Evolutionary conservation across 192 early-diverging fungal species (phyloP).

Genomic region (Glomus cerebriforme): DNA sequence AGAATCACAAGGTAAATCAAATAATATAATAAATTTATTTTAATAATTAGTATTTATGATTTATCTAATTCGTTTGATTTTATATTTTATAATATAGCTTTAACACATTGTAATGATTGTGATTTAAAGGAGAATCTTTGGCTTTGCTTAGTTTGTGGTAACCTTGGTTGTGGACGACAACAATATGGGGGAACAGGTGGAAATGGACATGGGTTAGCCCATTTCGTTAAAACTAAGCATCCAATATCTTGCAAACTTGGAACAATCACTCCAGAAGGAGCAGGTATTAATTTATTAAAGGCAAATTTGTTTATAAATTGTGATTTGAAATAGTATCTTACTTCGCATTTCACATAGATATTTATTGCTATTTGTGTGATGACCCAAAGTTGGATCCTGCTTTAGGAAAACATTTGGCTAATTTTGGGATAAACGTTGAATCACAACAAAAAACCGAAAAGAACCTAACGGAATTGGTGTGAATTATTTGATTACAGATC

Average conservation of each 20-base stretch:
- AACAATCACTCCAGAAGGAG: constrained; percentile 97
- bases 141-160: constrained; percentile 93
- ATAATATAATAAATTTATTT: background rate
- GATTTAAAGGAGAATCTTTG: constrained; percentile 92
- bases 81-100: constrained; percentile 31
- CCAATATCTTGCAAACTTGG: constrained; percentile 88
- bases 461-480: constrained; percentile 84
- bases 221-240: constrained; percentile 83
- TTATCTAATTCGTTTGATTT: constrained; percentile 26
- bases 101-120: constrained; percentile 79
- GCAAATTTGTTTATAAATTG: background rate
- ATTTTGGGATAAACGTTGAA: constrained; percentile 88
- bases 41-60: constrained; percentile 1
- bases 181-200: constrained; percentile 93
- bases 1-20: constrained; percentile 42
- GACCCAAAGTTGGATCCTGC: constrained; percentile 79
- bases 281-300: constrained; percentile 53
- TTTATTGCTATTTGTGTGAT: constrained; percentile 85
- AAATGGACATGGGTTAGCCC: constrained; percentile 88
- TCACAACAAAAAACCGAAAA: constrained; percentile 90
- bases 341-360: constrained; percentile 49
- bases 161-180: constrained; percentile 89
- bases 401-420: constrained; percentile 76
- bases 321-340: background rate
- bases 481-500: too few species aligned